Evolutionary conservation across 2,329 filamentous ascomycete genomes (phyloP).

Genomic region (Byssochlamys sp.): DNA sequence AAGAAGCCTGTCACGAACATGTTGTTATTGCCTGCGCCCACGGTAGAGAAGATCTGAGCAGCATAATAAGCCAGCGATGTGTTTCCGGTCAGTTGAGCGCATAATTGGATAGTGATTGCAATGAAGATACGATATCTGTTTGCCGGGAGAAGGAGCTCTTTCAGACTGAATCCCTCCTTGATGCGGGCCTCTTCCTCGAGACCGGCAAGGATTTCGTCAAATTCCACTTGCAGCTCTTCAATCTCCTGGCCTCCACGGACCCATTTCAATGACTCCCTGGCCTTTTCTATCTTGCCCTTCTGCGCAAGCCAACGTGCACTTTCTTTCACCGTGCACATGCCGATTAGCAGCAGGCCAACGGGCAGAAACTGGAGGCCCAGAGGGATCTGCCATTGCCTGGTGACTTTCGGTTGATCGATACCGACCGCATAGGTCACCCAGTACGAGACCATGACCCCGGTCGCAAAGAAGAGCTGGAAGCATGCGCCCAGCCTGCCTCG

Average conservation of each 20-base stretch:
- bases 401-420: slow-evolving; percentile 28
- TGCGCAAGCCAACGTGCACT: slow-evolving; percentile 41
- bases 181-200: slow-evolving; percentile 40
- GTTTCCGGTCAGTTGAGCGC: slow-evolving; percentile 42
- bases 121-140: slow-evolving; percentile 43
- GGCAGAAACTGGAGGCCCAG: slow-evolving; percentile 40
- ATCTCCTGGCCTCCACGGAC: slow-evolving; percentile 40
- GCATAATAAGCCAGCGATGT: slow-evolving; percentile 45
- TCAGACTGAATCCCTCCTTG: slow-evolving; percentile 39
- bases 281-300: slow-evolving; percentile 38
- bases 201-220: slow-evolving; percentile 33
- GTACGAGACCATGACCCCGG: slow-evolving; percentile 31
- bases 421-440: slow-evolving; percentile 42
- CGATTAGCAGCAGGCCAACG: slow-evolving; percentile 38
- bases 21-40: slow-evolving; percentile 39
- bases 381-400: slow-evolving; percentile 44
- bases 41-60: slow-evolving; percentile 43
- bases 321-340: slow-evolving; percentile 43
- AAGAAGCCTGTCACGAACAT: slow-evolving; percentile 46
- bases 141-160: slow-evolving; percentile 37
- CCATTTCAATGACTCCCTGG: slow-evolving; percentile 42
- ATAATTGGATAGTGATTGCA: slow-evolving; percentile 43
- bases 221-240: slow-evolving; percentile 24
- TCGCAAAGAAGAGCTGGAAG: slow-evolving; percentile 31
- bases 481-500: slow-evolving; percentile 31